Base-by-base conservation (phyloP, 768 basidiomycete species). In the Cystobasidium tubakii region DNA sequence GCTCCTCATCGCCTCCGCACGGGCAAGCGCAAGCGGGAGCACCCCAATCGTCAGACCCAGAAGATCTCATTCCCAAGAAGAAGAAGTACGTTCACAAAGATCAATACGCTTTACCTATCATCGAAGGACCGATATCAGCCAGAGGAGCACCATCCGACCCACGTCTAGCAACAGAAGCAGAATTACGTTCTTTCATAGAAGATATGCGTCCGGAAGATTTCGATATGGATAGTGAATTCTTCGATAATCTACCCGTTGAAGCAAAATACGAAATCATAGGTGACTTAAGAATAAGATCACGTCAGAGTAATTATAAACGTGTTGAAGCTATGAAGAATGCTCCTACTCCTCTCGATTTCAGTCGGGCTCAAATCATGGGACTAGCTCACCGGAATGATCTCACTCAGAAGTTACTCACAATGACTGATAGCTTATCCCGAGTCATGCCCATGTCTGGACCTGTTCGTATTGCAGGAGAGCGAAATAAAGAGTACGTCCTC, bases 191-290 rank as follows among this genome's bases (percentile, higher is more conserved):
- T 0, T 98, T 98, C 82, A 96, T 98, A 76, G 93, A 97, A 73
- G 90, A 94, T 55, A 94, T 97, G 88, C 87, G 89, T 1, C 93
- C 94, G 0, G 92, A 93, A 78, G 93, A 98, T 79, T 91, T 98
- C 77, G 95, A 98, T 79, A 86, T 96, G 70, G 85, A 88, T 21
- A 93, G 93, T 1, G 86, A 91, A 3, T 91, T 88, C 23, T 99
- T 99, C 80, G 86, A 88, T 27, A 90, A 91, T 75, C 86, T 98
- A 1, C 94, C 96, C 1, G 95, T 92, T 0, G 94, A 98, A 81
- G 87, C 96, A 25, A 92, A 99, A 78, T 99, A 98, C 82, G 96
- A 99, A 83, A 95, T 99, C 76, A 88, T 98, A 39, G 94, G 95
- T 66, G 96, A 99, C 83, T 84, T 98, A 62, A 87, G 96, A 1